phyloP scores from a whole-genome alignment of 2,329 filamentous ascomycete genomes.

The Penicillium sp. region DNA sequence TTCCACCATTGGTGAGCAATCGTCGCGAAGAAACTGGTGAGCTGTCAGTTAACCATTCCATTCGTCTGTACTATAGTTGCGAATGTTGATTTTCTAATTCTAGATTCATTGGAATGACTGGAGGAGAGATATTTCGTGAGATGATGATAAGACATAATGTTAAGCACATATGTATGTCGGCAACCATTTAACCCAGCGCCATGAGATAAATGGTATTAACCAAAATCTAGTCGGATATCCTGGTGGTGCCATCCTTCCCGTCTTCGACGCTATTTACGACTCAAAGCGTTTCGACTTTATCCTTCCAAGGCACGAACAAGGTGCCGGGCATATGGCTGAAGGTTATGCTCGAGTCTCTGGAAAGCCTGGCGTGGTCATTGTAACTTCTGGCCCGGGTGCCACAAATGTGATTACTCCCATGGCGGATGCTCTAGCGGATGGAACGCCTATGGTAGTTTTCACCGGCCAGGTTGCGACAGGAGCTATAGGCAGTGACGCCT shows the following conservation, averaged over 20 bases:
- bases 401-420: slow-evolving; percentile 94
- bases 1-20: too few species aligned
- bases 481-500: slow-evolving; percentile 87
- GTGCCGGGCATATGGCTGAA: slow-evolving; percentile 95
- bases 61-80: too few species aligned
- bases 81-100: too few species aligned
- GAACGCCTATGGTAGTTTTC: slow-evolving; percentile 91
- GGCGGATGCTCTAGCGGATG: slow-evolving; percentile 89
- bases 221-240: slow-evolving; percentile 89
- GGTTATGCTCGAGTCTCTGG: slow-evolving; percentile 89
- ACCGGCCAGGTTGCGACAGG: slow-evolving; percentile 83
- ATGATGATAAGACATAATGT: too few species aligned
- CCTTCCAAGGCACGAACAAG: slow-evolving; percentile 89
- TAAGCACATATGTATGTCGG: too few species aligned
- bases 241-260: slow-evolving; percentile 87
- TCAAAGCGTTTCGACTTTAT: slow-evolving; percentile 92
- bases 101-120: too few species aligned
- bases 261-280: slow-evolving; percentile 97
- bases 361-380: slow-evolving; percentile 87
- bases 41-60: too few species aligned
- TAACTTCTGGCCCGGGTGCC: slow-evolving; percentile 90
- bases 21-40: too few species aligned
- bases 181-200: too few species aligned
- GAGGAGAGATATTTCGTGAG: too few species aligned
- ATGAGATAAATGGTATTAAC: too few species aligned